Evolutionary conservation across 176 grass and related monocot species (phyloP).

Genomic region (Tuctoria greenei): DNA sequence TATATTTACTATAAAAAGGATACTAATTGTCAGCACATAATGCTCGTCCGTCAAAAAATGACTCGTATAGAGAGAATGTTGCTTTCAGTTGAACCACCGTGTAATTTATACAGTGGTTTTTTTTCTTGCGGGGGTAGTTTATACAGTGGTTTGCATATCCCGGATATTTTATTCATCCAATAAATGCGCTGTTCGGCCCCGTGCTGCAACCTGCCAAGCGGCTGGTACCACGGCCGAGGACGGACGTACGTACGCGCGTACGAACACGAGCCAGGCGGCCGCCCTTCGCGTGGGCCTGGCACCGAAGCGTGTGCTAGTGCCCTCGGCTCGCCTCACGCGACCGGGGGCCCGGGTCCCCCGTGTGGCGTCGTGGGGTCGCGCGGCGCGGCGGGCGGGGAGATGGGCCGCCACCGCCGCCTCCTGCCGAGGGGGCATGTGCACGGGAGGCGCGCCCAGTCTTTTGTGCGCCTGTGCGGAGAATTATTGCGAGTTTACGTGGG

Average conservation of each 20-base stretch:
- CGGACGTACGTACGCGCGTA: conserved; percentile 52
- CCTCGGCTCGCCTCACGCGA: background rate
- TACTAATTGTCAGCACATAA: too few species aligned
- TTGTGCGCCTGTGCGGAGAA: conserved; percentile 38
- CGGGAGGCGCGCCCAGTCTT: conserved; percentile 21
- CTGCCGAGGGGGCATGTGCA: too few species aligned
- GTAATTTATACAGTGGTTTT: too few species aligned
- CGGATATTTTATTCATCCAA: too few species aligned
- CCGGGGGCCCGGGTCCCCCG: background rate
- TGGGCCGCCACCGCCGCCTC: background rate
- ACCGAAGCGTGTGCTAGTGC: too few species aligned
- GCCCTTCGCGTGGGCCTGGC: too few species aligned
- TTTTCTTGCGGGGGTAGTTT: too few species aligned
- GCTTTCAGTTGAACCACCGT: too few species aligned
- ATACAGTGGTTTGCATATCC: too few species aligned
- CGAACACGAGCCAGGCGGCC: background rate
- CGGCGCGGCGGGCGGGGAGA: background rate
- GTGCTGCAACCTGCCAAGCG: conserved; percentile 7
- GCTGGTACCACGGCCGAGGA: conserved; percentile 69
- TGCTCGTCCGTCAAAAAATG: too few species aligned
- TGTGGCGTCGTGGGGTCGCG: background rate
- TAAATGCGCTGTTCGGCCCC: background rate
- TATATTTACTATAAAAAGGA: background rate
- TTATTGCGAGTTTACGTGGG: conserved; percentile 38
- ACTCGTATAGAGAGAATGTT: too few species aligned